Percentiles rank a stretch among this genome's conserved stretches.
Evolutionary conservation across 1,284 basidiomycete genomes (phyloP).

Genomic region (Trichosporon faecale): DNA sequence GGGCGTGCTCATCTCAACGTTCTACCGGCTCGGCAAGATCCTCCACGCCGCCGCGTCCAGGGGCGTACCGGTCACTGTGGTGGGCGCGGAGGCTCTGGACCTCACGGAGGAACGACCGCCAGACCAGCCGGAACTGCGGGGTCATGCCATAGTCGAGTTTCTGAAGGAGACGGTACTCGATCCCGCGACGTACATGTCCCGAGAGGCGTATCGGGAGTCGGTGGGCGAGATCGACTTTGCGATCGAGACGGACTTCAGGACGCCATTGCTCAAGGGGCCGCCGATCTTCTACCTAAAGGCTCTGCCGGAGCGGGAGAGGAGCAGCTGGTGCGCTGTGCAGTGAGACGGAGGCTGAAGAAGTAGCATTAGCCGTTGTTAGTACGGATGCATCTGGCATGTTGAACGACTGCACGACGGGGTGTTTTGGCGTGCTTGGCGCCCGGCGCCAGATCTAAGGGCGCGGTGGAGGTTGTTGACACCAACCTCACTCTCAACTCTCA

Average conservation of each 20-base stretch:
- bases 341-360: too few relatives aligned
- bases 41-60: slow-evolving; percentile 23
- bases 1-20: slow-evolving; percentile 12
- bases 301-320: not conserved
- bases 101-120: not conserved
- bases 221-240: not conserved
- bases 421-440: too few relatives aligned
- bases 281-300: not conserved
- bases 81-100: not conserved
- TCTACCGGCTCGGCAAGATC: slow-evolving; percentile 27
- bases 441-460: too few relatives aligned
- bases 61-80: not conserved
- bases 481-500: not conserved
- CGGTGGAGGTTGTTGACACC: too few relatives aligned
- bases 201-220: not conserved
- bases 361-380: too few relatives aligned
- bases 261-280: not conserved
- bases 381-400: too few relatives aligned
- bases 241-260: slow-evolving; percentile 3
- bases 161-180: not conserved
- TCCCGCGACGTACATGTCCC: not conserved
- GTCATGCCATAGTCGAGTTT: not conserved
- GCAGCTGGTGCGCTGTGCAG: not conserved
- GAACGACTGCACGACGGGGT: too few relatives aligned
- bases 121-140: not conserved